Evolutionary conservation across 371 early-diverging fungal species (phyloP).

Genomic region (Circinella umbellata): DNA sequence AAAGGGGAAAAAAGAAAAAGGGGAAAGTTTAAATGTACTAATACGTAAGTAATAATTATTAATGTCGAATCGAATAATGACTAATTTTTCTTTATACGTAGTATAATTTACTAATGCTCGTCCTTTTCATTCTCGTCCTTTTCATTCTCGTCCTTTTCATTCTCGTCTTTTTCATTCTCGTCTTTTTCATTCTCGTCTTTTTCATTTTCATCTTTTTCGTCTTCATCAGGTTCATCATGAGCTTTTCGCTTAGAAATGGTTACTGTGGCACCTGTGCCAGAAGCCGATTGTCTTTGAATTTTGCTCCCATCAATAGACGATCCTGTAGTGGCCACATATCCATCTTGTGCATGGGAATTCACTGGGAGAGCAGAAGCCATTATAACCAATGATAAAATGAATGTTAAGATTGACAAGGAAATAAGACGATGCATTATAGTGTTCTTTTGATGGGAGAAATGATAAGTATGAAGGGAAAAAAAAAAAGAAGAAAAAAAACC

Average conservation of each 20-base stretch:
- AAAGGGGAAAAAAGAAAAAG: not conserved
- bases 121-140: not conserved
- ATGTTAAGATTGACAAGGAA: not conserved
- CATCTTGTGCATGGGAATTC: not conserved
- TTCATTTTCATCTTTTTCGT: not conserved
- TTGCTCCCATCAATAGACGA: not conserved
- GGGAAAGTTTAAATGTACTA: no score
- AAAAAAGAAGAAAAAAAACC: no score
- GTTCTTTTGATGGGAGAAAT: not conserved
- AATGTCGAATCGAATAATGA: no score
- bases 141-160: not conserved
- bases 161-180: not conserved
- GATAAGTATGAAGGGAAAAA: not conserved
- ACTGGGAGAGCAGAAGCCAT: not conserved
- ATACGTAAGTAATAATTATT: no score
- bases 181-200: not conserved
- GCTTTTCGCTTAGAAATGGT: not conserved
- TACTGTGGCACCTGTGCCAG: not conserved
- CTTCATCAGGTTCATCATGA: not conserved
- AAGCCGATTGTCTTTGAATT: not conserved
- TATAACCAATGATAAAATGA: not conserved
- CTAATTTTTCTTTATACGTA: no score
- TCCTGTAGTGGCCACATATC: not conserved
- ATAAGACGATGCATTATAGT: conserved; percentile 1
- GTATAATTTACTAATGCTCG: not conserved